Evolutionary conservation across 495 filamentous ascomycete species (phyloP).

Genomic region (Aspergillus campestris): DNA sequence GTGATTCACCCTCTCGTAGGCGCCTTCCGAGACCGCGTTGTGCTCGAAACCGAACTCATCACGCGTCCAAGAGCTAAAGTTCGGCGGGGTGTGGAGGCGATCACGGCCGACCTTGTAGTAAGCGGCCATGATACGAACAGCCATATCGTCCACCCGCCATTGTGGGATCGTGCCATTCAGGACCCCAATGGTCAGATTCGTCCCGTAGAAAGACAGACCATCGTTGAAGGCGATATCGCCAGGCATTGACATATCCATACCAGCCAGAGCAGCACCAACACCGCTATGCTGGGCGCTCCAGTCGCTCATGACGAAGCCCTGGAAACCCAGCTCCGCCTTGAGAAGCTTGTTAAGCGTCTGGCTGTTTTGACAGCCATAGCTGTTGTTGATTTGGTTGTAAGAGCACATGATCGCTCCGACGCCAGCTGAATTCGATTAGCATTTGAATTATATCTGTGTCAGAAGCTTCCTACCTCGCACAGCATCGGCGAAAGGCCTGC

Average conservation of each 20-base stretch:
- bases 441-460: too few species aligned
- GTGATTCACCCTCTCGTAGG: slow-evolving; percentile 62
- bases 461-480: slow-evolving; percentile 31
- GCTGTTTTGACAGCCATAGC: slow-evolving; percentile 61
- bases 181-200: slow-evolving; percentile 77
- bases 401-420: slow-evolving; percentile 90
- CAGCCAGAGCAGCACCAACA: slow-evolving; percentile 67
- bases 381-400: slow-evolving; percentile 80
- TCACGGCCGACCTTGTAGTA: slow-evolving; percentile 85
- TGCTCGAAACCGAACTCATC: slow-evolving; percentile 68
- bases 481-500: slow-evolving; percentile 63
- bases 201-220: slow-evolving; percentile 71
- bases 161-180: slow-evolving; percentile 86
- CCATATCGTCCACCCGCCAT: slow-evolving; percentile 92
- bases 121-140: slow-evolving; percentile 82
- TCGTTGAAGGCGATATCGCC: slow-evolving; percentile 72
- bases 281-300: slow-evolving; percentile 86
- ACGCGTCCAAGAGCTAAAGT: slow-evolving; percentile 80
- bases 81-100: slow-evolving; percentile 53
- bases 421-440: slow-evolving; percentile 37
- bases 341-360: slow-evolving; percentile 72
- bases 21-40: slow-evolving; percentile 46
- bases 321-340: slow-evolving; percentile 88
- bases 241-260: slow-evolving; percentile 93
- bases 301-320: slow-evolving; percentile 88